These are phyloP conservation scores for Alternaria metachromatica DNA, from an alignment of 2,329 filamentous ascomycete genomes.

Conservation along the genomic window DNA sequence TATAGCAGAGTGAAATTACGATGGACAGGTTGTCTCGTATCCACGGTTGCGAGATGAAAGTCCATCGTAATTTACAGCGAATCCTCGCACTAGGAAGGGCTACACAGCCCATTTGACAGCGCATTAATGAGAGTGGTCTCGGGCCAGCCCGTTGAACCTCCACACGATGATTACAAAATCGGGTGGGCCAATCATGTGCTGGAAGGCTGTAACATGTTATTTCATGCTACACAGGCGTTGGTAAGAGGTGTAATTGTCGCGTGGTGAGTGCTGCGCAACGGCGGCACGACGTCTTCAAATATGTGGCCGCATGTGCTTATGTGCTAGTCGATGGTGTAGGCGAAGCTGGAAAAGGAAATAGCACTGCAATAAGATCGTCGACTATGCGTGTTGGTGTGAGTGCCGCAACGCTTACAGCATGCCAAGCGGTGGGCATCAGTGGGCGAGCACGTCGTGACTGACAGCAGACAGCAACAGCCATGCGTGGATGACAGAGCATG, in stretches of 20 bases:
- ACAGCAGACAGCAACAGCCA: not conserved
- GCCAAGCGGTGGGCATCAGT: not conserved
- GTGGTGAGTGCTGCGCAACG: not conserved
- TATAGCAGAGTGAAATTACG: conserved; percentile 15
- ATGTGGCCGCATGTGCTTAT: not conserved
- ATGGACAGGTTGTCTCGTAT: conserved; percentile 6
- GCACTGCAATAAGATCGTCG: conserved; percentile 4
- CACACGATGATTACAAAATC: not conserved
- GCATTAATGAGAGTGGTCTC: conserved; percentile 11
- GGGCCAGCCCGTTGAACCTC: conserved; percentile 8
- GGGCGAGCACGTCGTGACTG: not conserved
- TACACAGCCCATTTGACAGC: conserved; percentile 10
- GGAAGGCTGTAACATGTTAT: not conserved
- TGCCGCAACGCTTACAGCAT: not conserved
- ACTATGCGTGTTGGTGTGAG: conserved; percentile 1
- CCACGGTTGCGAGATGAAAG: conserved; percentile 6
- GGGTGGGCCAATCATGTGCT: not conserved
- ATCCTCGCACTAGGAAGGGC: not conserved
- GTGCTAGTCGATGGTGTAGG: not conserved
- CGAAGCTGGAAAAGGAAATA: not conserved
- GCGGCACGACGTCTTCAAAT: not conserved
- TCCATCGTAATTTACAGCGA: conserved; percentile 13
- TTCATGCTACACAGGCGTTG: not conserved
- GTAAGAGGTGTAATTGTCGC: not conserved
- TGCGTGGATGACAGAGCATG: not conserved